Evolutionary conservation across 495 filamentous ascomycete species (phyloP), one percentile per base, ranked within the genome.

Genomic region (Neurospora sp.): DNA sequence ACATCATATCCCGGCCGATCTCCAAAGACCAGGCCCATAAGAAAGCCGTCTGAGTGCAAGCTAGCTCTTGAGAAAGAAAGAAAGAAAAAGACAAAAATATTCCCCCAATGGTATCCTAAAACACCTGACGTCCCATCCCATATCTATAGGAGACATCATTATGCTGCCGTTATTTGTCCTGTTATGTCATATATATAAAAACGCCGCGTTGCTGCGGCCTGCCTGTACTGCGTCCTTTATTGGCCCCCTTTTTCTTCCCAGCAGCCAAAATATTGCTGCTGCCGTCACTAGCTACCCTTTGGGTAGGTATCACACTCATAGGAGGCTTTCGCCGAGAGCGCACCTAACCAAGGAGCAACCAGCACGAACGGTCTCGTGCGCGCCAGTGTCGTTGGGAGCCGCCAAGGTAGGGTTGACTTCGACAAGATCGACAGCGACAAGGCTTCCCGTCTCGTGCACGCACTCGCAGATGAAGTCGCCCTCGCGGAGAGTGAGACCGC

Each of bases 381-480:
- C 94, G 2, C 93, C 94, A 69, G 89, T 72, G 70, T 87, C 86
- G 59, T 83, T 79, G 36, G 82, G 86, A 19, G 84, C 83, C 76
- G 92, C 94, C 74, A 97, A 83, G 73, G 89, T 92, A 9, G 95
- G 95, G 84, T 99, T 99, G 73, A 99, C 96, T 83, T 99, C 96
- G 73, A 92, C 96, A 79, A 99, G 84, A 81, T 99, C 96, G 84
- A 99, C 89, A 15, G 95, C 94, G 8, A 98, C 86, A 73, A 98
- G 81, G 78, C 90, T 94, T 34, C 96, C 96, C 3, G 94, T 97
- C 85, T 94, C 89, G 79, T 97, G 94, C 39, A 99, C 93, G 77
- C 91, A 93, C 84, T 99, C 96, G 77, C 94, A 96, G 83, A 99
- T 99, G 84, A 92, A 99, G 80, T 98, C 96, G 59, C 96, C 96